Base-by-base conservation (phyloP, 139 green algal genomes). In the Gonium pectorale region DNA sequence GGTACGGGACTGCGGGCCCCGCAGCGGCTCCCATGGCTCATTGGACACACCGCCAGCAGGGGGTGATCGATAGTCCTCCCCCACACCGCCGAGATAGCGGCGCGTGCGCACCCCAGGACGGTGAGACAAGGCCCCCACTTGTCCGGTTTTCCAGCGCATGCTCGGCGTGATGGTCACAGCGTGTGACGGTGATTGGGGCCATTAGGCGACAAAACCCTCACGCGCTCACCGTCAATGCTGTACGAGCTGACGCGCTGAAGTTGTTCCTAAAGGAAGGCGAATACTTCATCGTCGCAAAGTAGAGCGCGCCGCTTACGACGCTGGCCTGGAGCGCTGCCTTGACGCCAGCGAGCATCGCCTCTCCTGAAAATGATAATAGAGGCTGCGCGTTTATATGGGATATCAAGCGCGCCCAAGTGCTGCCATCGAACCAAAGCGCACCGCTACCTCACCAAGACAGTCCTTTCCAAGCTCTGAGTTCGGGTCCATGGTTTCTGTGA, bases 401-500 rank as follows among this genome's bases (percentile, higher is more conserved):
- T n/a, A n/a, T n/a, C n/a, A n/a, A n/a, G n/a, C n/a, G n/a, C n/a
- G n/a, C n/a, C n/a, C n/a, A n/a, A n/a, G n/a, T n/a, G n/a, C n/a
- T n/a, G n/a, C n/a, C n/a, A n/a, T n/a, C n/a, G n/a, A n/a, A n/a
- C n/a, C n/a, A n/a, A 29, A 56, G 59, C 33, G 43, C 2, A 62
- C 43, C 44, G 46, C 27, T 31, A 31, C 17, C 72, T 68, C 63
- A 80, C 72, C 52, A 40, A 80, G 72, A 37, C 72, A 80, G 22
- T 67, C 37, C 22, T 80, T 51, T 38, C 52, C 52, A 54, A 38
- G 37, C 35, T 68, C 72, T 38, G 52, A 54, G 72, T 80, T 80
- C 4, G 72, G 72, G 72, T 80, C 72, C 72, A 80, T 80, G 0
- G 41, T 40, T 31, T 69, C 9, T n/a, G n/a, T n/a, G n/a, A n/a